Evolutionary conservation across 2,329 filamentous ascomycete genomes (phyloP), one percentile per base, ranked within the genome.

Genomic region (Sclerotinia sclerotiorum): DNA sequence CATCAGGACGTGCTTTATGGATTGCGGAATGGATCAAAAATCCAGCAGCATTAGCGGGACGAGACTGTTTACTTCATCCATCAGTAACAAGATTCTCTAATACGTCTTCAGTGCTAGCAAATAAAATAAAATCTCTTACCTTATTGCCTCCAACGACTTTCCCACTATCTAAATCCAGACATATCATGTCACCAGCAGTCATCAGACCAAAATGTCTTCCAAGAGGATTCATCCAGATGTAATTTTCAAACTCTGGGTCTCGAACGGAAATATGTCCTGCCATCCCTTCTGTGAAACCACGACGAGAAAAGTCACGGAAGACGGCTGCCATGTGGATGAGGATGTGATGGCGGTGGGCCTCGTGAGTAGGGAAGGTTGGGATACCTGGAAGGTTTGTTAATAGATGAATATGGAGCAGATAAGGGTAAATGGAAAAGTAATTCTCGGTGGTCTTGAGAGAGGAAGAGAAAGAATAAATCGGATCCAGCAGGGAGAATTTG

Each of bases 11-110:
- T 5, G 87, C 87, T 78, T 87, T 88, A 79, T 90, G 86, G 15
- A 92, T 81, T 32, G 88, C 88, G 8, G 84, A 84, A 79, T 92
- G 90, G 72, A 93, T 92, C 70, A 87, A 79, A 75, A 89, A 91
- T 7, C 89, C 90, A 0, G 89, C 88, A 4, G 85, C 84, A 76
- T 92, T 92, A 58, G 84, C 84, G 2, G 89, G 85, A 44, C 84
- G 81, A 19, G 78, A 83, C 74, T 76, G 42, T 57, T 3, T 57
- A 24, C 42, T 8, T 29, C 8, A 46, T 57, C 13, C 8, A 46
- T 57, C 13, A 60, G 32, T 35, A 61, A 24, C 10, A 17, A 15
- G n/a, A 19, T 61, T 29, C 39, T 39, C 6, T 42, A 13, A 17
- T 8, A 15, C 2, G 10, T 3, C 15, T 39, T 27, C 17, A 8